Percentiles rank a stretch among this genome's conserved stretches.
These are phyloP conservation scores for Crithidia fasciculata DNA, from an alignment of 208 protist genomes.

Conservation along the genomic window DNA sequence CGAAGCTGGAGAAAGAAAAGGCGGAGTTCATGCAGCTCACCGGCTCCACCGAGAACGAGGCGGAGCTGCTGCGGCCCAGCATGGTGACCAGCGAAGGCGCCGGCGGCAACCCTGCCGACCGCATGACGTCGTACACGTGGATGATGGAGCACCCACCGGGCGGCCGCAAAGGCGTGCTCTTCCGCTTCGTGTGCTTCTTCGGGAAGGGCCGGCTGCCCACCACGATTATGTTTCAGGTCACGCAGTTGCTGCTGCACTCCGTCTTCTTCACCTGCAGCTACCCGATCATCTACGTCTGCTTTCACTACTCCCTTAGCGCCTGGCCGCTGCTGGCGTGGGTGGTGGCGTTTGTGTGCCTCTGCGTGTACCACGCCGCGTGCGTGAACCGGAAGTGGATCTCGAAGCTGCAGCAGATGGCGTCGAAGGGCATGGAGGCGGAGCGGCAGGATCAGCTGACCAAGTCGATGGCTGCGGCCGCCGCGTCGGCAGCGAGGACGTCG, in stretches of 20 bases:
- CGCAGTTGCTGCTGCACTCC: slow-evolving; percentile 56
- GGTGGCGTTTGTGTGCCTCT: slow-evolving; percentile 39
- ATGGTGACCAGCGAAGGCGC: slow-evolving; percentile 38
- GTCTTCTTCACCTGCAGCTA: slow-evolving; percentile 58
- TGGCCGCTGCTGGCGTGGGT: slow-evolving; percentile 53
- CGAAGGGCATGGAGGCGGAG: slow-evolving; percentile 44
- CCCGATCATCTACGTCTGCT: slow-evolving; percentile 48
- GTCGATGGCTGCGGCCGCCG: slow-evolving; percentile 29
- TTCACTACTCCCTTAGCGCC: slow-evolving; percentile 47
- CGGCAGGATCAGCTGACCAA: slow-evolving; percentile 28
- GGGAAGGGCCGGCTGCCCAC: slow-evolving; percentile 52
- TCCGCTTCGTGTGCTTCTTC: slow-evolving; percentile 56
- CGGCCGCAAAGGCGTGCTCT: slow-evolving; percentile 54
- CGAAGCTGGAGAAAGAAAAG: slow-evolving; percentile 32
- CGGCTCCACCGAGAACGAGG: slow-evolving; percentile 36
- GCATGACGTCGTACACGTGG: slow-evolving; percentile 73
- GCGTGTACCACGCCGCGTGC: slow-evolving; percentile 62
- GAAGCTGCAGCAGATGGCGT: slow-evolving; percentile 54
- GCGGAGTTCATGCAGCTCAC: slow-evolving; percentile 50
- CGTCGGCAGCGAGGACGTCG: not conserved
- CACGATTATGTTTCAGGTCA: slow-evolving; percentile 55
- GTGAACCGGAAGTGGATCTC: slow-evolving; percentile 59
- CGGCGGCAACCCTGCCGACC: slow-evolving; percentile 41
- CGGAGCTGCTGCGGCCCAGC: slow-evolving; percentile 37
- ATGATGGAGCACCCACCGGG: slow-evolving; percentile 73